A percentile compares a stretch with the other conserved stretches of the same genome.
Evolutionary conservation across 129 eudicot species (phyloP).

Genomic region (Escallonia rubra): DNA sequence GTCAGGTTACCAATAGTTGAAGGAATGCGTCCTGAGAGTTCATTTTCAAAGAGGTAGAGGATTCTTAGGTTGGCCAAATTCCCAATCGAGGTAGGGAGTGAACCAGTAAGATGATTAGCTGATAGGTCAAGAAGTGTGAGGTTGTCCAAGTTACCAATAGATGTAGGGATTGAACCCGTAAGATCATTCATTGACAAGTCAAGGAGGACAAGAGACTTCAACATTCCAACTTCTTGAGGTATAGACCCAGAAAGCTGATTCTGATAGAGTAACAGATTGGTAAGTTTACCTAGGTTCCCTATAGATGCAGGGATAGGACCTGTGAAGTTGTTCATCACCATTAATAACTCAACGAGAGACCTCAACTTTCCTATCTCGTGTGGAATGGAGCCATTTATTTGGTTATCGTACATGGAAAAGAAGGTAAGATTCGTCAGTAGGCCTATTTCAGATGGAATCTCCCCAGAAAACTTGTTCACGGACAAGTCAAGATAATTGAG

Average conservation of each 20-base stretch:
- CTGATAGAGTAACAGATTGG: too few relatives aligned
- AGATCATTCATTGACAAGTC: not conserved
- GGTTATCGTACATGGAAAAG: not conserved
- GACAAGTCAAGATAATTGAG: not conserved
- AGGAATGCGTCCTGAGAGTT: not conserved
- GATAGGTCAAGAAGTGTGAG: not conserved
- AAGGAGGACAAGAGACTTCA: not conserved
- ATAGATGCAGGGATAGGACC: too few relatives aligned
- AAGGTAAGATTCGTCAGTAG: not conserved
- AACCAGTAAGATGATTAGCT: not conserved
- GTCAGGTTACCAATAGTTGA: not conserved
- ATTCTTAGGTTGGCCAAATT: not conserved
- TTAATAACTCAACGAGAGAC: not conserved
- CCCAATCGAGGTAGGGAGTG: not conserved
- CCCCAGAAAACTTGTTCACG: not conserved
- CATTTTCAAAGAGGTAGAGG: not conserved
- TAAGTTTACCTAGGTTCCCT: too few relatives aligned
- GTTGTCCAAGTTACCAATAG: not conserved
- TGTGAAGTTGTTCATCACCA: too few relatives aligned
- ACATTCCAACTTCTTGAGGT: not conserved
- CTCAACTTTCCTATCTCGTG: not conserved
- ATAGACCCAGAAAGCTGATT: too few relatives aligned
- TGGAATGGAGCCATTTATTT: not conserved
- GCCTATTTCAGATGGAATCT: not conserved
- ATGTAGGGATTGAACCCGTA: not conserved